These are phyloP conservation scores for Pseudogymnoascus sp. DNA, from an alignment of 2,329 filamentous ascomycete species.

Conservation along the genomic window DNA sequence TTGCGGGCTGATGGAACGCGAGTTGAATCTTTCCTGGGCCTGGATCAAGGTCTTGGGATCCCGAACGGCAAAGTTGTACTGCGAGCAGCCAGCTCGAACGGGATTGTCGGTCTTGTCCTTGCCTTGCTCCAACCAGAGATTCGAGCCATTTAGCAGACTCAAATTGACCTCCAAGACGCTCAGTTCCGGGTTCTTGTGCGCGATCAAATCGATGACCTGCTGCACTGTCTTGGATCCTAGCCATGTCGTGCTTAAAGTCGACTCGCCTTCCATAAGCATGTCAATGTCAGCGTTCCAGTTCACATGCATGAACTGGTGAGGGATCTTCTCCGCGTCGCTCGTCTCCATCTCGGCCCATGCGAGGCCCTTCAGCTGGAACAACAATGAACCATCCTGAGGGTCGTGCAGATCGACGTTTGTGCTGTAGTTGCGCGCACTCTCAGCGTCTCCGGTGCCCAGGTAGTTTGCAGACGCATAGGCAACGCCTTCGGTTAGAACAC, in stretches of 20 bases:
- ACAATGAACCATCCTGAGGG: constrained; percentile 16
- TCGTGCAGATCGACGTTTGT: constrained; percentile 13
- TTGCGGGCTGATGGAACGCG: background rate
- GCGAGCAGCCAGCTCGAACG: constrained; percentile 13
- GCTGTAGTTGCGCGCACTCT: constrained; percentile 14
- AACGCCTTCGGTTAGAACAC: constrained; percentile 3
- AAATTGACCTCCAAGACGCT: constrained; percentile 31
- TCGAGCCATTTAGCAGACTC: constrained; percentile 18
- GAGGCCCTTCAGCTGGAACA: constrained; percentile 21
- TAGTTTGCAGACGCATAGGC: constrained; percentile 11
- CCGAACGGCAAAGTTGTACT: constrained; percentile 15
- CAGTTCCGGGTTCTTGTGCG: constrained; percentile 30
- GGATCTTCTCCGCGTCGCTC: background rate
- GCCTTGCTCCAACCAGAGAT: constrained; percentile 24
- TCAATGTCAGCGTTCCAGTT: constrained; percentile 23
- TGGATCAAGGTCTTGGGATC: constrained; percentile 14
- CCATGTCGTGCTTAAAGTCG: background rate
- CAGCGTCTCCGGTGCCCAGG: constrained; percentile 10
- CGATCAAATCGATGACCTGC: constrained; percentile 29
- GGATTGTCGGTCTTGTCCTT: background rate
- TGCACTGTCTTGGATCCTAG: background rate
- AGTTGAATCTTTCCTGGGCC: constrained; percentile 11
- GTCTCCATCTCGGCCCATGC: constrained; percentile 15
- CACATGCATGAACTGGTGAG: constrained; percentile 8
- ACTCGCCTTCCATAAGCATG: constrained; percentile 13